Evolutionary conservation across 768 basidiomycete genomes (phyloP).

Genomic region (Termitomyces sp.): DNA sequence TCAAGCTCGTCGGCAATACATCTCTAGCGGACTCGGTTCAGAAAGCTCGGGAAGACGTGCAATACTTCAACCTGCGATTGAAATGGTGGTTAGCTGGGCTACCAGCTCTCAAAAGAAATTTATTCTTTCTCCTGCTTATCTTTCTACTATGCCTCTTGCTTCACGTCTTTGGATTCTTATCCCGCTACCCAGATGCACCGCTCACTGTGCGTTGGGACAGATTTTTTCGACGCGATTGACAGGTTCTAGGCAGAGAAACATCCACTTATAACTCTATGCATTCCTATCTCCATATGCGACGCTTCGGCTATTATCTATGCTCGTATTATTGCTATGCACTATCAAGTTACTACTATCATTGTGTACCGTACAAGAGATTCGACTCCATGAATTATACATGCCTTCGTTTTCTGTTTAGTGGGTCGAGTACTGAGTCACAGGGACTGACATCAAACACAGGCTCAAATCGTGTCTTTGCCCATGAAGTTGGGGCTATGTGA

Average conservation of each 20-base stretch:
- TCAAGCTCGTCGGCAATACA: background rate
- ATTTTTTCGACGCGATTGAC: background rate
- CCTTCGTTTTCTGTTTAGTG: background rate
- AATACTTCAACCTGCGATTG: conserved; percentile 1
- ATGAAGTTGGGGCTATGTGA: too few species aligned
- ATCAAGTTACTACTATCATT: too few species aligned
- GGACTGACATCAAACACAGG: too few species aligned
- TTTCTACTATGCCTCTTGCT: background rate
- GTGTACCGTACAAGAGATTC: background rate
- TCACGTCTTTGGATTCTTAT: background rate
- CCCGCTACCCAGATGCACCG: background rate
- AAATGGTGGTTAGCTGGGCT: conserved; percentile 4
- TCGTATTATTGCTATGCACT: conserved; percentile 2
- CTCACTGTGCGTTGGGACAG: background rate
- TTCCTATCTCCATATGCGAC: background rate
- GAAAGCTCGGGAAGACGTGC: background rate
- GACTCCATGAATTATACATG: background rate
- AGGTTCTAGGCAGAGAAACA: background rate
- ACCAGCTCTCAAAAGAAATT: background rate
- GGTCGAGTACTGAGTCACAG: background rate
- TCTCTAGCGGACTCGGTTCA: background rate
- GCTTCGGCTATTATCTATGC: conserved; percentile 3
- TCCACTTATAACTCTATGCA: background rate
- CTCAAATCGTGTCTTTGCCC: too few species aligned
- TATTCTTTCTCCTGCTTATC: background rate